Evolutionary conservation across 306 rosid genomes (phyloP).

Genomic region (Morella rubra): DNA sequence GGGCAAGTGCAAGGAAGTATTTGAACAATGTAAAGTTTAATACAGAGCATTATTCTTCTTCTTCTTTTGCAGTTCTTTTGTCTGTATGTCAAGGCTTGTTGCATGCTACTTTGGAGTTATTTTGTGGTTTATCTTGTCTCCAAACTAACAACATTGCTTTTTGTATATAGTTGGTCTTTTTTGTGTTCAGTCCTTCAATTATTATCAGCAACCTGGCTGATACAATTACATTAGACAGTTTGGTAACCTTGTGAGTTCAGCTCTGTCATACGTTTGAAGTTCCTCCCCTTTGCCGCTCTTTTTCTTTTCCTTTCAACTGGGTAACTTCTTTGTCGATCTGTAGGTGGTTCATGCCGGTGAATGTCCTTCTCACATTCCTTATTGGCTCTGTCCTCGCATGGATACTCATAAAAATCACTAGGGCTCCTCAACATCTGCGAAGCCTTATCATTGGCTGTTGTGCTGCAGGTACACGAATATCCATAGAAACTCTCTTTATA

Average conservation of each 20-base stretch:
- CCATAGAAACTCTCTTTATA: neutral
- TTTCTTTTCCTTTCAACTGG: neutral
- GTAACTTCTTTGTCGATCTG: constrained; percentile 1
- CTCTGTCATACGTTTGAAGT: neutral
- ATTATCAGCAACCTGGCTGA: constrained; percentile 3
- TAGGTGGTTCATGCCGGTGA: constrained; percentile 57
- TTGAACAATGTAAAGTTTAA: neutral
- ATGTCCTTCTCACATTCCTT: constrained; percentile 45
- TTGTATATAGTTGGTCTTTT: neutral
- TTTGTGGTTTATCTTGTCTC: neutral
- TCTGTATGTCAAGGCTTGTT: neutral
- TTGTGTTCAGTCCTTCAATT: constrained; percentile 1
- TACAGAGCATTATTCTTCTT: neutral
- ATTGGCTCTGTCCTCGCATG: constrained; percentile 44
- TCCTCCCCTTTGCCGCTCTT: neutral
- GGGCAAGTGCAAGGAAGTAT: neutral
- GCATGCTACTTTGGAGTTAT: neutral
- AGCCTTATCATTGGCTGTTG: constrained; percentile 51
- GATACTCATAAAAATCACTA: constrained; percentile 36
- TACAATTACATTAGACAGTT: neutral
- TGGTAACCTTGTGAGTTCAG: constrained; percentile 1
- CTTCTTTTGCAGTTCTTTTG: neutral
- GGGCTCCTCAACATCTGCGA: constrained; percentile 44
- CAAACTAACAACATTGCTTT: constrained; percentile 5
- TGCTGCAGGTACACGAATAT: constrained; percentile 32